Base-by-base conservation (phyloP, 1,284 basidiomycete genomes). In the Rhizoctonia solani region DNA sequence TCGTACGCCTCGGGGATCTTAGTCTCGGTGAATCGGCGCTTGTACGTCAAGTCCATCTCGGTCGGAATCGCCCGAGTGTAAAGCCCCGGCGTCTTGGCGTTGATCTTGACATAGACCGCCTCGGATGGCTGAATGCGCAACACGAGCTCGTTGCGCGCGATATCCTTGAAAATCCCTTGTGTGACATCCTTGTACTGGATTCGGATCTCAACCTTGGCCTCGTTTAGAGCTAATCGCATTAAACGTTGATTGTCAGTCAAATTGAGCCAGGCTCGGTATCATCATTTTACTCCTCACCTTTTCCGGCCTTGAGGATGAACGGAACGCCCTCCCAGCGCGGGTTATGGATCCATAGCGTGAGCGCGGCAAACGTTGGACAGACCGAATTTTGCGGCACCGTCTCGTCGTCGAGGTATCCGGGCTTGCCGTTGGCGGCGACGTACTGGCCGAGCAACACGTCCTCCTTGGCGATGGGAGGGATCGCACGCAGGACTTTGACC, bases 131-230 rank as follows among this genome's bases (percentile, higher is more conserved):
- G 95, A 74, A 98, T 95, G 70, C 95, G 92, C 75, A 97, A 86
- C 71, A 98, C 95, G 71, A 98, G 85, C 79, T 98, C 95, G 79
- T 98, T 95, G 71, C 95, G 88, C 21, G 92, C 85, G 75, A 97
- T 94, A 74, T 97, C 90, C 77, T 90, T 89, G 85, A 98, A 98
- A 76, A 98, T 97, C 66, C 95, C 95, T 76, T 88, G 85, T 0
- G 93, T 94, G 67, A 95, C 94, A 75, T 97, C 94, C 80, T 94
- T 96, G 84, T 93, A 98, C 78, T 97, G 95, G 71, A 97, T 89
- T 66, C 95, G 91, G 74, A 98, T 88, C 79, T 97, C 95, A 67
- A 97, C 95, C 81, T 98, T 98, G 76, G 92, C 90, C 79, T 97
- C 95, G 80, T 97, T 96, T 69, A 98, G 81, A 9, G 95, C 94